Conservation (phyloP, 768 basidiomycete species). For the Hydnum rufescens region DNA sequence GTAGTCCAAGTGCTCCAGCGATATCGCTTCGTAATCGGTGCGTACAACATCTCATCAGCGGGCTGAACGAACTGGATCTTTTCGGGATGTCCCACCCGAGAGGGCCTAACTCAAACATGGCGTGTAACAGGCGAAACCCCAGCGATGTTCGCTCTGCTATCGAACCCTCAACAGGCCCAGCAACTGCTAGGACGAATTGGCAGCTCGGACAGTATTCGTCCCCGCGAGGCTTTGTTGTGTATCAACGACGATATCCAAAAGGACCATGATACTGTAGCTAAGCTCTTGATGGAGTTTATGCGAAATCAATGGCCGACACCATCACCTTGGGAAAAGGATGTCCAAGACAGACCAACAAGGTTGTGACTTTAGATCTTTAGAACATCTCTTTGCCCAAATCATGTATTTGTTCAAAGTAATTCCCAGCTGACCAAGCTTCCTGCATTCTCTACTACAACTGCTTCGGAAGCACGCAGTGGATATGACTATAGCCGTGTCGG, state of each 20-base stretch:
- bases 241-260: conserved; percentile 10
- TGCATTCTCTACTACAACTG: too few relatives aligned
- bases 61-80: background rate
- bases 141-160: background rate
- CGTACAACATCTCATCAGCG: background rate
- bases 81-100: too few relatives aligned
- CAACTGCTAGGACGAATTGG: background rate
- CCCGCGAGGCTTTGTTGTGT: conserved; percentile 7
- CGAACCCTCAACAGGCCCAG: background rate
- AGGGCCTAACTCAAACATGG: too few relatives aligned
- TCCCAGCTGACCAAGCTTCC: too few relatives aligned
- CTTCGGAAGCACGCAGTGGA: too few relatives aligned
- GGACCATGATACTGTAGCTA: conserved; percentile 2
- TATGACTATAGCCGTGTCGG: too few relatives aligned
- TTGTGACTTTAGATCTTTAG: too few relatives aligned
- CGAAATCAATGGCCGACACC: conserved; percentile 1
- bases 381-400: too few relatives aligned
- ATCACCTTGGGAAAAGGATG: conserved; percentile 6
- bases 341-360: too few relatives aligned
- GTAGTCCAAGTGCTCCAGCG: conserved; percentile 5
- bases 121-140: background rate
- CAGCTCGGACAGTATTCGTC: background rate
- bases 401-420: too few relatives aligned
- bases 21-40: conserved; percentile 11
- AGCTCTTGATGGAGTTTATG: conserved; percentile 7